Evolutionary conservation across 371 early-diverging fungal genomes (phyloP).

Genomic region (Mucor saturninus): DNA sequence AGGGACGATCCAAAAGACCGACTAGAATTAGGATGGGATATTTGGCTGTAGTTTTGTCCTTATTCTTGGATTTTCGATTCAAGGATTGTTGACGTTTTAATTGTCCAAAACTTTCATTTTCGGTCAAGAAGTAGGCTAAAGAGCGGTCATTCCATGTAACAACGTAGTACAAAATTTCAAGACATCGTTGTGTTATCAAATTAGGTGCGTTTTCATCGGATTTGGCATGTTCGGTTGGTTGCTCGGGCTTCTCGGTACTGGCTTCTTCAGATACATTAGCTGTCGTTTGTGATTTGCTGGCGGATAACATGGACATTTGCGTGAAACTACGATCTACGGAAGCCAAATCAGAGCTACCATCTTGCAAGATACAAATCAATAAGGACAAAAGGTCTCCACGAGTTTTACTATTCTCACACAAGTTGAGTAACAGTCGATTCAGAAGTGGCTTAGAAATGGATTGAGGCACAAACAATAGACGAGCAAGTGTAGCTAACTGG

Average conservation of each 20-base stretch:
- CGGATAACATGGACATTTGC: conserved; percentile 1
- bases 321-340: conserved; percentile 77
- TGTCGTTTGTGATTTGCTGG: neutral
- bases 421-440: conserved; percentile 76
- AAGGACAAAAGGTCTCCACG: conserved; percentile 84
- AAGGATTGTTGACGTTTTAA: conserved; percentile 7
- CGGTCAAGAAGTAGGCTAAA: conserved; percentile 73
- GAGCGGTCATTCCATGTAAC: conserved; percentile 69
- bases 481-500: conserved; percentile 79
- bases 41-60: conserved; percentile 9
- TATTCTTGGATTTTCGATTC: conserved; percentile 26
- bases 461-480: conserved; percentile 87
- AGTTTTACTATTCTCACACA: conserved; percentile 90
- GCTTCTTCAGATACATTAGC: neutral
- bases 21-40: conserved; percentile 84
- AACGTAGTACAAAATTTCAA: conserved; percentile 84
- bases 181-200: conserved; percentile 83
- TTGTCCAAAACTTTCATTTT: conserved; percentile 58
- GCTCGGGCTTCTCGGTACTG: neutral
- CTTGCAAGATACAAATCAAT: conserved; percentile 83
- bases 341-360: conserved; percentile 80
- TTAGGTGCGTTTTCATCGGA: conserved; percentile 68
- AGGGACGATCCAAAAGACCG: conserved; percentile 74
- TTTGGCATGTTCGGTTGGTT: neutral
- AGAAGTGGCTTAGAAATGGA: conserved; percentile 74